Evolutionary conservation across 1,284 basidiomycete species (phyloP).

Genomic region (Trichosporon sp.): DNA sequence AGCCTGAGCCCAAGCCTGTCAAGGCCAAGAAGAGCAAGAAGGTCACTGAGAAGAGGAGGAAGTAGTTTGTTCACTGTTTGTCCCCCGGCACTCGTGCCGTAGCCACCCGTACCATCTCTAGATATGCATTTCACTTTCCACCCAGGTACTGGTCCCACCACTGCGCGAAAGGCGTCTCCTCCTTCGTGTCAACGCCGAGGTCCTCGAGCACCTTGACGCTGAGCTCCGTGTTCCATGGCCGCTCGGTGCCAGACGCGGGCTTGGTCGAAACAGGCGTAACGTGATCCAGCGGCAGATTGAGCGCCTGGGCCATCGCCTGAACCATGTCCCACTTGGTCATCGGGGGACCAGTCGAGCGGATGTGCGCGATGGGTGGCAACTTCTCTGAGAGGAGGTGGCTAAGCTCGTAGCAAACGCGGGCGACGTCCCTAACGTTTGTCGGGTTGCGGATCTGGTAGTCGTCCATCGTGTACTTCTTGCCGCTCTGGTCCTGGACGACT

Average conservation of each 20-base stretch:
- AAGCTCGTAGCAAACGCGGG: conserved; percentile 56
- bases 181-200: conserved; percentile 46
- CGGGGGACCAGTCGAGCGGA: conserved; percentile 55
- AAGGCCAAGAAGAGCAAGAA: conserved; percentile 47
- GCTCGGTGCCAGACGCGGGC: conserved; percentile 43
- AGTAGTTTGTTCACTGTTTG: conserved; percentile 10
- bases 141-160: conserved; percentile 51
- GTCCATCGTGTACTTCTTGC: conserved; percentile 58
- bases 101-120: conserved; percentile 17
- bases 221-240: conserved; percentile 55
- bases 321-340: conserved; percentile 61
- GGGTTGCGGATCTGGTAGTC: conserved; percentile 58
- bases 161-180: conserved; percentile 43
- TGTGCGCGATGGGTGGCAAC: conserved; percentile 57
- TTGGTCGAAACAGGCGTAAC: conserved; percentile 44
- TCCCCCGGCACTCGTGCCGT: background rate
- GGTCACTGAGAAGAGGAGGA: conserved; percentile 42
- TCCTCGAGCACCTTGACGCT: conserved; percentile 43
- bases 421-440: conserved; percentile 59
- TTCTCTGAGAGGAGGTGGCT: conserved; percentile 38
- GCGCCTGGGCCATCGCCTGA: conserved; percentile 46
- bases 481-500: conserved; percentile 57
- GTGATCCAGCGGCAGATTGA: conserved; percentile 49
- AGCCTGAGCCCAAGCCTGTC: conserved; percentile 38
- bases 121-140: conserved; percentile 14